A percentile compares a stretch with the other conserved stretches of the same genome.
Evolutionary conservation across 306 rosid genomes (phyloP).

Genomic region (Senna tora): DNA sequence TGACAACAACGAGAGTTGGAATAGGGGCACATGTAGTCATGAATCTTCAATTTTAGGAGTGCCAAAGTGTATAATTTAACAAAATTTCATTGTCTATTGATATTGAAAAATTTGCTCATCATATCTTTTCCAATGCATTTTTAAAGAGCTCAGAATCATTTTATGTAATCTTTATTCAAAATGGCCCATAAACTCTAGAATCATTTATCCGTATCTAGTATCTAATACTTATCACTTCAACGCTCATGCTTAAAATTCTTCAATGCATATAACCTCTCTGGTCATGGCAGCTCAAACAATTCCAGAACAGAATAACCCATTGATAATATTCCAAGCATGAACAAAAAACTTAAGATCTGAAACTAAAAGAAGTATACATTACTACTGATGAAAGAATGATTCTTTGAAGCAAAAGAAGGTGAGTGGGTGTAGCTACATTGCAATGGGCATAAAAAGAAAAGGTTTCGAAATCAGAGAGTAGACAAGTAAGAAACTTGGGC

Average conservation of each 20-base stretch:
- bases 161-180: neutral
- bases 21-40: too few relatives aligned
- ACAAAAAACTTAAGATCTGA: neutral
- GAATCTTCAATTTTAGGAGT: neutral
- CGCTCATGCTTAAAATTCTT: neutral
- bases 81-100: neutral
- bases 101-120: neutral
- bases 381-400: constrained; percentile 19
- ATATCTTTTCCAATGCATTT: neutral
- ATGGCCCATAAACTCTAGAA: constrained; percentile 1
- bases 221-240: neutral
- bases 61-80: neutral
- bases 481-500: neutral
- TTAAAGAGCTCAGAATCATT: neutral
- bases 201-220: neutral
- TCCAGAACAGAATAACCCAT: neutral
- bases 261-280: constrained; percentile 2
- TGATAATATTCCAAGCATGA: neutral
- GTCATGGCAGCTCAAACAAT: constrained; percentile 6
- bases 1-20: neutral
- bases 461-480: neutral
- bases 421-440: neutral
- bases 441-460: neutral
- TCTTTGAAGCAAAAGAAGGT: constrained; percentile 28
- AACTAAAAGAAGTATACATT: neutral